These are phyloP conservation scores for Kodamaea jinghongensis DNA, from an alignment of 805 yeast species.

Conservation along the genomic window DNA sequence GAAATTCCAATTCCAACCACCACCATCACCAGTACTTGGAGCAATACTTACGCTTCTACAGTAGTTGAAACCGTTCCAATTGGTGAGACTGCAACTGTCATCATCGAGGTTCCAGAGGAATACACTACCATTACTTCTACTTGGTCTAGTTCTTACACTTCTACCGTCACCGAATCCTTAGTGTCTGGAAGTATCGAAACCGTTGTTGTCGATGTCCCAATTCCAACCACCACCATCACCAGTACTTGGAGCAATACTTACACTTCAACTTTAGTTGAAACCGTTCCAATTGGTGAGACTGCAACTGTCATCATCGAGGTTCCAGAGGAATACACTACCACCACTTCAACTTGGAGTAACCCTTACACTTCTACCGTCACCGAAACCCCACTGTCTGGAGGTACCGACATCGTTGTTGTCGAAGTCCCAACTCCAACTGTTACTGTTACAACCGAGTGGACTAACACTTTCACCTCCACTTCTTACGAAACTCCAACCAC, in stretches of 20 bases:
- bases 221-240: slow-evolving; percentile 7
- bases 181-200: slow-evolving; percentile 13
- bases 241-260: slow-evolving; percentile 2
- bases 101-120: slow-evolving; percentile 14
- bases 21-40: slow-evolving; percentile 11
- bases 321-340: slow-evolving; percentile 11
- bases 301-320: slow-evolving; percentile 12
- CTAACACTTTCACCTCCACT: slow-evolving; percentile 1
- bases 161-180: slow-evolving; percentile 5
- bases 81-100: slow-evolving; percentile 10
- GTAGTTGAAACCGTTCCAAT: slow-evolving; percentile 8
- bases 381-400: no score
- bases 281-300: slow-evolving; percentile 9
- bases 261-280: slow-evolving; percentile 3
- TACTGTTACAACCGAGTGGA: slow-evolving; percentile 10
- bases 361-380: slow-evolving; percentile 8
- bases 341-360: slow-evolving; percentile 13
- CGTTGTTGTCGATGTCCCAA: slow-evolving; percentile 15
- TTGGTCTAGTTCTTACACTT: slow-evolving; percentile 5
- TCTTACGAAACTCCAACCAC: no score
- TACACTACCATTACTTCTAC: neutral
- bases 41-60: slow-evolving; percentile 12
- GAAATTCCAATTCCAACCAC: slow-evolving; percentile 14
- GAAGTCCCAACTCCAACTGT: slow-evolving; percentile 10
- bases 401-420: slow-evolving; percentile 8